Evolutionary conservation across 768 basidiomycete genomes (phyloP).

Genomic region (Leccinum imitatum): DNA sequence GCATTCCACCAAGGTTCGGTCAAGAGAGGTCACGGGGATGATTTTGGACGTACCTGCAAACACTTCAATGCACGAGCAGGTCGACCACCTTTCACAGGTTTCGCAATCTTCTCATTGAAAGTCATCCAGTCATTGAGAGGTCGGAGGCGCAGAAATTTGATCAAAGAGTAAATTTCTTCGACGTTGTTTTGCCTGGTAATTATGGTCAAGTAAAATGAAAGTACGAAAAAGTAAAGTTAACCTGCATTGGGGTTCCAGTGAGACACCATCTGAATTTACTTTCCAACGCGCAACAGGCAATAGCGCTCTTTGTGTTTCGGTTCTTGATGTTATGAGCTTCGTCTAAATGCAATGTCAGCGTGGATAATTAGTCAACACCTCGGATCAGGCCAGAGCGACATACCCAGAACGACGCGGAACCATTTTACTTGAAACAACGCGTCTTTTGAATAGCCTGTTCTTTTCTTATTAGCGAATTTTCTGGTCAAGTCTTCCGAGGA

Average conservation of each 20-base stretch:
- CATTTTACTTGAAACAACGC: conserved; percentile 79
- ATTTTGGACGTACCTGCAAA: conserved; percentile 55
- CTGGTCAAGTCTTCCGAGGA: conserved; percentile 43
- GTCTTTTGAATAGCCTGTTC: conserved; percentile 48
- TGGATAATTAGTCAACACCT: background rate
- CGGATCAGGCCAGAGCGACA: conserved; percentile 5
- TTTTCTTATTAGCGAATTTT: conserved; percentile 41
- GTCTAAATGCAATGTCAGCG: conserved; percentile 44
- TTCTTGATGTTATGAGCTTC: conserved; percentile 97
- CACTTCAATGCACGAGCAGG: conserved; percentile 76
- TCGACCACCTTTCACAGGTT: conserved; percentile 71
- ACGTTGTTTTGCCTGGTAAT: conserved; percentile 78
- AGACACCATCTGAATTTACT: conserved; percentile 86
- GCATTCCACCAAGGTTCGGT: background rate
- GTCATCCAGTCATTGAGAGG: conserved; percentile 78
- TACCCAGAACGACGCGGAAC: conserved; percentile 85
- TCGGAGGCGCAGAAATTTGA: conserved; percentile 83
- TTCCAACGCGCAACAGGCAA: conserved; percentile 76
- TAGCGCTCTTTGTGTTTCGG: conserved; percentile 69
- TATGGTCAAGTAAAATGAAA: background rate
- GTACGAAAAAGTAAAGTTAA: background rate
- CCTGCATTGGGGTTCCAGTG: conserved; percentile 78
- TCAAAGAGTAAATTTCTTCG: conserved; percentile 83
- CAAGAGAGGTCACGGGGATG: background rate
- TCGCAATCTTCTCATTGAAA: conserved; percentile 77